phyloP scores from a whole-genome alignment of 306 rosid genomes.

The Inga leiocalycina region DNA sequence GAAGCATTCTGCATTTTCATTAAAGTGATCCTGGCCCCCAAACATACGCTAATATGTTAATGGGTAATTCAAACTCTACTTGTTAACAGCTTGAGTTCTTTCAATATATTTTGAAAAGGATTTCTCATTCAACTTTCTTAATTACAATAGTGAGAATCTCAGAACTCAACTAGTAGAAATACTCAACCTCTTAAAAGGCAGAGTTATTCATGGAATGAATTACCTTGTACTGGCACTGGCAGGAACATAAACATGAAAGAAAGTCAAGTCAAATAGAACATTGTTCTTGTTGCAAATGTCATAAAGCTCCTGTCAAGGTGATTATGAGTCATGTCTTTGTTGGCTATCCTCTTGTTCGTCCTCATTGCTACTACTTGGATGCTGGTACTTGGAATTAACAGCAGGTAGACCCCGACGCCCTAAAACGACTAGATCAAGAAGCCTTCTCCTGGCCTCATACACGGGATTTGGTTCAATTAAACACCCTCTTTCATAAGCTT shows the following conservation, averaged over 20 bases:
- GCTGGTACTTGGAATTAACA: conserved; percentile 47
- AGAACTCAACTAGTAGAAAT: background rate
- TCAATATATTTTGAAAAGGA: background rate
- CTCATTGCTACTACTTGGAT: conserved; percentile 36
- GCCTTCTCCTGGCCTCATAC: conserved; percentile 80
- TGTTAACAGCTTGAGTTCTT: background rate
- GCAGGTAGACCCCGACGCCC: conserved; percentile 63
- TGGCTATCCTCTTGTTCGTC: conserved; percentile 32
- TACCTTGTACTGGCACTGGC: background rate
- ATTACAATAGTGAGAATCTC: background rate
- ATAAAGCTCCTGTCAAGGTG: conserved; percentile 33
- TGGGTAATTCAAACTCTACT: background rate
- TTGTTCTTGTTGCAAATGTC: conserved; percentile 9
- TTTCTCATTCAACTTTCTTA: background rate
- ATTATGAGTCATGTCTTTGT: conserved; percentile 15
- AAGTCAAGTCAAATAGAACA: conserved; percentile 7
- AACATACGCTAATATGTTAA: background rate
- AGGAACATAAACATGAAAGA: conserved; percentile 18
- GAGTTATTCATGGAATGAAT: background rate
- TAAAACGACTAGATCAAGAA: conserved; percentile 73
- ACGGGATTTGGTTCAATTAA: conserved; percentile 76
- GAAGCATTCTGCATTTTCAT: background rate
- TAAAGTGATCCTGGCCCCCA: background rate
- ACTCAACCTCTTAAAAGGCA: background rate
- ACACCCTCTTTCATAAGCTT: conserved; percentile 85